A percentile compares a stretch with the other conserved stretches of the same genome.
Evolutionary conservation across 2,329 filamentous ascomycete genomes (phyloP).

Genomic region (Stagonosporopsis chrysanthemi): DNA sequence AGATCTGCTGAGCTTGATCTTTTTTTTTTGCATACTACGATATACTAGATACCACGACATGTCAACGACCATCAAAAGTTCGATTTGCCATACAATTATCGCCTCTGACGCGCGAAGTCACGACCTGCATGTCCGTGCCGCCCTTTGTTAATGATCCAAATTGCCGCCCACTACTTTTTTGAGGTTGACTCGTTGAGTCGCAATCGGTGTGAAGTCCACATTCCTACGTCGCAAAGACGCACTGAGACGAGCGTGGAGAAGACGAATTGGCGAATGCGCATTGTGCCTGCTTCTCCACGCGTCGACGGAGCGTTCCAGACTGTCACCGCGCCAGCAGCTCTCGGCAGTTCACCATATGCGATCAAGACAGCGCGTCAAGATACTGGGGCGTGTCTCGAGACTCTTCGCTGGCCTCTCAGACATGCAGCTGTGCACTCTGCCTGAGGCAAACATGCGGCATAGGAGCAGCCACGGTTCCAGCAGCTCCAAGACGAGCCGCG

Average conservation of each 20-base stretch:
- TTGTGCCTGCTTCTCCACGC: background rate
- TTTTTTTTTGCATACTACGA: constrained; percentile 26
- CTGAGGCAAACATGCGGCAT: constrained; percentile 4
- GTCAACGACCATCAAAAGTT: constrained; percentile 35
- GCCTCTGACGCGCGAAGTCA: background rate
- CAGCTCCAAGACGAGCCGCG: constrained; percentile 28
- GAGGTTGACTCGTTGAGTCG: background rate
- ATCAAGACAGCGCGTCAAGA: background rate
- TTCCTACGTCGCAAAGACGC: background rate
- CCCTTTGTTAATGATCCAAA: background rate
- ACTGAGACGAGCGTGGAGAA: constrained; percentile 8
- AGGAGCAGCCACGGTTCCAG: constrained; percentile 1
- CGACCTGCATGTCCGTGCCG: background rate
- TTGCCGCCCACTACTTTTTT: background rate
- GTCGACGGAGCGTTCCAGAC: constrained; percentile 1
- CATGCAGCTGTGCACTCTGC: background rate
- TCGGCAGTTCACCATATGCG: background rate
- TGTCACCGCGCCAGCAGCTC: constrained; percentile 1
- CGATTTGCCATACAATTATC: constrained; percentile 17
- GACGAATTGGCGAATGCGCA: background rate
- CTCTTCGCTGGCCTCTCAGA: constrained; percentile 1
- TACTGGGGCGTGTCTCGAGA: background rate
- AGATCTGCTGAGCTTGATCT: constrained; percentile 10
- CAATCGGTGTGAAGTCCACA: background rate
- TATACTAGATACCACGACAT: constrained; percentile 45